These are phyloP conservation scores for Ulmus americana DNA, from an alignment of 331 rosid genomes.

Conservation along the genomic window DNA sequence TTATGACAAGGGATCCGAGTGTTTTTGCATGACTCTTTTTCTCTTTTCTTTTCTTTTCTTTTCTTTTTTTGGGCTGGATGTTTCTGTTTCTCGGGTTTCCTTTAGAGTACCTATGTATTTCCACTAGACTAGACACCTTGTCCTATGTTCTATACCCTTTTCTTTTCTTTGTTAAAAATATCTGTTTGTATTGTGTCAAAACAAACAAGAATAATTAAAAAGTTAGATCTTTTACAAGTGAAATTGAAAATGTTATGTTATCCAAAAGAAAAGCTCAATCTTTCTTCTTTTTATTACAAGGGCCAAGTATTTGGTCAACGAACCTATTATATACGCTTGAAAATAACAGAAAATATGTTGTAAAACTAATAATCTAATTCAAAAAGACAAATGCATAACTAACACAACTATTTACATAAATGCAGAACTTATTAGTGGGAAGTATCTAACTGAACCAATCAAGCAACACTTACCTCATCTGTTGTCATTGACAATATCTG, in stretches of 20 bases:
- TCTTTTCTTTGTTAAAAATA: too few species aligned
- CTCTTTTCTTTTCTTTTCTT: too few species aligned
- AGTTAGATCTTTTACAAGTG: not conserved
- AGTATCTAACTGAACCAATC: not conserved
- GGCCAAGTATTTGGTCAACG: not conserved
- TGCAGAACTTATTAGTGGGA: not conserved
- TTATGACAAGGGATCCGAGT: too few species aligned
- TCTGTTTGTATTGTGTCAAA: too few species aligned
- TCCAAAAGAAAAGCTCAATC: not conserved
- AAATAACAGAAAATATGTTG: not conserved
- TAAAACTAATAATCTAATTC: not conserved
- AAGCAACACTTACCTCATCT: constrained; percentile 58
- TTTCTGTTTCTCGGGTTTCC: too few species aligned
- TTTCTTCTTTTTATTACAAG: not conserved
- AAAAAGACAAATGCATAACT: constrained; percentile 6
- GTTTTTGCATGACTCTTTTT: too few species aligned
- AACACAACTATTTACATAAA: constrained; percentile 3
- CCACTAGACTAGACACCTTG: too few species aligned
- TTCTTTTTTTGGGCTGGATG: too few species aligned
- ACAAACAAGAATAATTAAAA: not conserved
- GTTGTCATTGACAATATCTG: constrained; percentile 57
- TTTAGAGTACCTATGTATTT: too few species aligned
- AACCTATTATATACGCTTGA: not conserved
- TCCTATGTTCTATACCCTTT: too few species aligned
- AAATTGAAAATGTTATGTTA: not conserved